Conservation (phyloP, 495 filamentous ascomycete genomes). For the Aspergillus steynii region DNA sequence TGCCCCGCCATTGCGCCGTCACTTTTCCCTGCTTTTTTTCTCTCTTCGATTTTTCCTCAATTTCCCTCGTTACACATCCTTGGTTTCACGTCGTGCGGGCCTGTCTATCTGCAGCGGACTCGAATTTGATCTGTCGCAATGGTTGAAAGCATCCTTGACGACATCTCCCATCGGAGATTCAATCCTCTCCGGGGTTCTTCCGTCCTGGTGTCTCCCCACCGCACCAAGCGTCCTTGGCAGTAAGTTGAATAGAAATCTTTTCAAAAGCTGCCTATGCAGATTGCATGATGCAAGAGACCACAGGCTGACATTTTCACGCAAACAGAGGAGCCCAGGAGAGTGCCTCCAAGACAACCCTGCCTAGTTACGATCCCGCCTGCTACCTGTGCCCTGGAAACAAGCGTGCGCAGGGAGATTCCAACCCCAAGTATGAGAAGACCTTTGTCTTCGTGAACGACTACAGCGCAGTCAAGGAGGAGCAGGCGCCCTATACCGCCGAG, state of each 20-base stretch:
- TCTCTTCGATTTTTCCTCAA: neutral
- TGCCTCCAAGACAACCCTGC: conserved; percentile 72
- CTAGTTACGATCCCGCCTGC: conserved; percentile 81
- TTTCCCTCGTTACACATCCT: conserved; percentile 8
- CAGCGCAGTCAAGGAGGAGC: conserved; percentile 92
- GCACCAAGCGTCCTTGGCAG: conserved; percentile 98
- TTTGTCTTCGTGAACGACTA: conserved; percentile 99
- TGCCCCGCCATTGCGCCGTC: conserved; percentile 10
- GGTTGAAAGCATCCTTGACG: conserved; percentile 78
- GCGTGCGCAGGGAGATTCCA: conserved; percentile 84
- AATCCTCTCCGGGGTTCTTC: conserved; percentile 89
- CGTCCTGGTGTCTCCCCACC: conserved; percentile 91
- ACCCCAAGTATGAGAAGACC: conserved; percentile 82
- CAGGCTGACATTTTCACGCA: conserved; percentile 7
- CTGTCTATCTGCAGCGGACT: neutral
- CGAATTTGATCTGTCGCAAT: conserved; percentile 32
- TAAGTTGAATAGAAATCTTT: conserved; percentile 49
- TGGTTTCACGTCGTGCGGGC: conserved; percentile 16
- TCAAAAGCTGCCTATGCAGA: too few species aligned
- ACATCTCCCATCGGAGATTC: conserved; percentile 94
- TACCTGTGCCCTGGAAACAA: conserved; percentile 96
- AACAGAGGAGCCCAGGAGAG: conserved; percentile 86
- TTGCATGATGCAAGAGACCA: neutral
- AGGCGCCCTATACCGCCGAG: conserved; percentile 65
- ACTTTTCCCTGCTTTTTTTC: conserved; percentile 10